Conservation (phyloP, 805 yeast genomes). For the Brettanomyces bruxellensis region DNA sequence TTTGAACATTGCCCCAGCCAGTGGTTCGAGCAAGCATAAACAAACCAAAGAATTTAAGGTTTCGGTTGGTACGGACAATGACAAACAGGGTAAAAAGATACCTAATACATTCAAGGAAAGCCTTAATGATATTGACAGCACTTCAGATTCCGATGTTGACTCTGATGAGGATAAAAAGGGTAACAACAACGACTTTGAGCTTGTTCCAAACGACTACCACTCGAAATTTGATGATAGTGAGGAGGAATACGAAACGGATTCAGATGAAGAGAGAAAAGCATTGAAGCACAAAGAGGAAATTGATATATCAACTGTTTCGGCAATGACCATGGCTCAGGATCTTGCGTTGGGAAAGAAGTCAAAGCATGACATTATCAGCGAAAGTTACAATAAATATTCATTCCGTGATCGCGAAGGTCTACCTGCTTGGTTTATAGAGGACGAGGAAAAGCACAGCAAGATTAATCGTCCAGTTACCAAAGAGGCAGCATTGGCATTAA, state of each 20-base stretch:
- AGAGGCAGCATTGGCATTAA: conserved; percentile 76
- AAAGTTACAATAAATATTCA: conserved; percentile 85
- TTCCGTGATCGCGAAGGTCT: conserved; percentile 85
- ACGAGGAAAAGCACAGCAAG: conserved; percentile 80
- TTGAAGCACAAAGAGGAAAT: conserved; percentile 52
- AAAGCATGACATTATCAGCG: conserved; percentile 80
- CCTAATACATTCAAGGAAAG: conserved; percentile 1
- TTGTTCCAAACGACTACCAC: conserved; percentile 34
- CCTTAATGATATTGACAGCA: conserved; percentile 10
- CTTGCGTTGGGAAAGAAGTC: conserved; percentile 82
- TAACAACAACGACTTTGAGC: conserved; percentile 28
- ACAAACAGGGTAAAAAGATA: conserved; percentile 6
- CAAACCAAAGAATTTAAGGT: conserved; percentile 5
- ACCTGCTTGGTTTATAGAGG: conserved; percentile 97
- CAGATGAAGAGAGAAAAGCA: conserved; percentile 43
- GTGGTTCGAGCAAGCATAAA: conserved; percentile 5
- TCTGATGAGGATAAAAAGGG: conserved; percentile 7
- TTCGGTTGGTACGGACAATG: conserved; percentile 8
- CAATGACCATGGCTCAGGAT: conserved; percentile 97
- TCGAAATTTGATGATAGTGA: conserved; percentile 27
- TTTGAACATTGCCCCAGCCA: conserved; percentile 21
- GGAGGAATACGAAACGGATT: conserved; percentile 35
- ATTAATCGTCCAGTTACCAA: conserved; percentile 88
- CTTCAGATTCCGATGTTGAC: conserved; percentile 14
- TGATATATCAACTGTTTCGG: conserved; percentile 86